Base-by-base conservation (phyloP, 208 protist species). In the Trypanosoma theileri region DNA sequence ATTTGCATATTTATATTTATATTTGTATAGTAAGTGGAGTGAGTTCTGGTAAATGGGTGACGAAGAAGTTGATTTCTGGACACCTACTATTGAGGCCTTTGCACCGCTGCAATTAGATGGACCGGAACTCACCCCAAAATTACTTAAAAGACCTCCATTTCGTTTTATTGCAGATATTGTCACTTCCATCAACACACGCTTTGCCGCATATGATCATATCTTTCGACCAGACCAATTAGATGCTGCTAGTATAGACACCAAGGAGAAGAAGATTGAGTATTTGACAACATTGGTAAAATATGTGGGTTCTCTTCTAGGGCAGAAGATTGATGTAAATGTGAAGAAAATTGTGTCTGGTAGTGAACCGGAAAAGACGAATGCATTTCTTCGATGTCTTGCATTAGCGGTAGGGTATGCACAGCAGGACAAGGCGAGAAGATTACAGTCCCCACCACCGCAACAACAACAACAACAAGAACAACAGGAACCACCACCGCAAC, bases 101-200 rank as follows among this genome's bases (percentile, higher is more conserved):
- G 77, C 74, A 22, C 83, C 86, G 12, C 78, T 96, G 66, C 86
- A 91, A 68, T 71, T 95, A 4, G 59, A 69, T 6, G 52, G 67
- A 3, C 93, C 93, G 11, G 84, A 91, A 71, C 71, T 97, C 55
- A 91, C 82, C 16, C 65, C 72, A 24, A 97, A 97, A 65, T 74
- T 92, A 17, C 82, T 97, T 26, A 87, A 95, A 57, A 75, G 85
- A 11, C 93, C 93, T 2, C 91, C 93, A 9, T 97, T 97, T 77
- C 86, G 91, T 21, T 97, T 97, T 62, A 93, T 97, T 70, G 83
- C 91, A 63, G 93, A 96, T 62, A 86, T 97, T 52, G 83, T 96
- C 13, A 73, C 66, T 31, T 72, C 58, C 48, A 91, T 96, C 60
- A 89, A 94, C 55, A 73, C 48, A 0, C 81, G 82, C 3, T 94